Conservation (phyloP, 2,329 filamentous ascomycete species). For the Ceratocystis harringtonii region DNA sequence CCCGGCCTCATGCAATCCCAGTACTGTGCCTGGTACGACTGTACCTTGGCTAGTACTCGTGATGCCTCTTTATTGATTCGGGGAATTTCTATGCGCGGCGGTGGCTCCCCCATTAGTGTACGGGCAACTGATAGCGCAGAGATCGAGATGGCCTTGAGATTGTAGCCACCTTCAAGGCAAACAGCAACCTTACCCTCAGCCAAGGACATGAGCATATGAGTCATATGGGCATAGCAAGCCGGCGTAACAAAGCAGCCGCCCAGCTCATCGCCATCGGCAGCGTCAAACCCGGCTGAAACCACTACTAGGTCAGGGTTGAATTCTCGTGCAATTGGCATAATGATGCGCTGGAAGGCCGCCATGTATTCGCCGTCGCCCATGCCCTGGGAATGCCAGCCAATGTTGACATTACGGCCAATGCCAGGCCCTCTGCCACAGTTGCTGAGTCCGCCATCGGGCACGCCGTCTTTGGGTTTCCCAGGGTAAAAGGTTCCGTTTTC, state of each 20-base stretch:
- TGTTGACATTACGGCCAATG: conserved; percentile 49
- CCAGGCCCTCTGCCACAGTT: conserved; percentile 42
- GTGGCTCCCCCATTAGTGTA: conserved; percentile 91
- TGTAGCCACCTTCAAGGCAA: conserved; percentile 92
- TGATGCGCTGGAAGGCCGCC: conserved; percentile 84
- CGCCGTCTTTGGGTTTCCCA: conserved; percentile 42
- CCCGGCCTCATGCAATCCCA: conserved; percentile 80
- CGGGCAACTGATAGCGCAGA: conserved; percentile 83
- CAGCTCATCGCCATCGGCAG: conserved; percentile 80
- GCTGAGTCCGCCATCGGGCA: conserved; percentile 46
- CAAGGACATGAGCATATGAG: conserved; percentile 94
- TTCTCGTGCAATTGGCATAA: conserved; percentile 91
- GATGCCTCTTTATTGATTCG: conserved; percentile 43
- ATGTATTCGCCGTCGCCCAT: conserved; percentile 98
- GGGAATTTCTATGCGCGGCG: conserved; percentile 43
- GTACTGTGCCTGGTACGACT: conserved; percentile 49
- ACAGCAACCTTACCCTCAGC: conserved; percentile 81
- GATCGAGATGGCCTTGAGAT: conserved; percentile 78
- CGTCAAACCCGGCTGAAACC: conserved; percentile 90
- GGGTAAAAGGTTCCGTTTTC: conserved; percentile 77
- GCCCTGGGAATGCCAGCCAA: conserved; percentile 51
- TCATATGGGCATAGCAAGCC: conserved; percentile 92
- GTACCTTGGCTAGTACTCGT: conserved; percentile 41
- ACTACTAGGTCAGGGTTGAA: conserved; percentile 92
- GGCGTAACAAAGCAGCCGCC: conserved; percentile 89